Percentiles rank a stretch among this genome's conserved stretches.
phyloP scores from a whole-genome alignment of 352 stramenopile species.

The Pythium sukuiense region DNA sequence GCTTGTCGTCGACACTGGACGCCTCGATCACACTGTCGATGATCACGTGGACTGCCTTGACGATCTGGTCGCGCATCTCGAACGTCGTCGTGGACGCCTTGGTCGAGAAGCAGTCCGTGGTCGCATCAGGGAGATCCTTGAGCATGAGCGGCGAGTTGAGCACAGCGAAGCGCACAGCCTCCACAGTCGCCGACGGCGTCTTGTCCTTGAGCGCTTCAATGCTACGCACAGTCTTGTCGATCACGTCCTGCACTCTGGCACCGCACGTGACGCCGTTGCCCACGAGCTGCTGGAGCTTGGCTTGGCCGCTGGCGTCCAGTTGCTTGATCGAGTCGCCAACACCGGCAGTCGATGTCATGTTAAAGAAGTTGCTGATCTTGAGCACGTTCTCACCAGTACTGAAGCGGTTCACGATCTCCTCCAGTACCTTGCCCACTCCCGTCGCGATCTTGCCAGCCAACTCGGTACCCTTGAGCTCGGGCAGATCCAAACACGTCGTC shows the following conservation, averaged over 20 bases:
- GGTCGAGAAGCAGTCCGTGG: slow-evolving; percentile 38
- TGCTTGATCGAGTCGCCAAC: slow-evolving; percentile 5
- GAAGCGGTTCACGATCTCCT: slow-evolving; percentile 36
- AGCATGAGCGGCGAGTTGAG: slow-evolving; percentile 43
- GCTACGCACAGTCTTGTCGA: slow-evolving; percentile 41
- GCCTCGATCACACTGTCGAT: slow-evolving; percentile 49
- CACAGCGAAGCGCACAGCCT: slow-evolving; percentile 42
- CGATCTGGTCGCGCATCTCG: slow-evolving; percentile 34
- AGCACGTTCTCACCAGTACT: no score
- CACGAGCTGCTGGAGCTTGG: slow-evolving; percentile 41
- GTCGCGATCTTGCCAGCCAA: slow-evolving; percentile 36
- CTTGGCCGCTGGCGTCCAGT: slow-evolving; percentile 30
- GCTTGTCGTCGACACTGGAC: slow-evolving; percentile 30
- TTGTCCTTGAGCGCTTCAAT: slow-evolving; percentile 43
- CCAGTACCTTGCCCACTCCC: slow-evolving; percentile 26
- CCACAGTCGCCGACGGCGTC: slow-evolving; percentile 28
- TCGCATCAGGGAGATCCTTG: slow-evolving; percentile 44
- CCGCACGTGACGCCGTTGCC: slow-evolving; percentile 40
- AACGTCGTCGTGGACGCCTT: slow-evolving; percentile 1
- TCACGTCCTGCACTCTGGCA: slow-evolving; percentile 42
- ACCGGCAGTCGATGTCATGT: slow-evolving; percentile 10
- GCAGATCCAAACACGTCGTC: slow-evolving; percentile 40
- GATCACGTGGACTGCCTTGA: slow-evolving; percentile 44
- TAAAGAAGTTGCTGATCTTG: slow-evolving; percentile 1
- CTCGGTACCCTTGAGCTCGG: slow-evolving; percentile 23